Evolutionary conservation across 129 eudicot species (phyloP).

Genomic region (Dittrichia graveolens): DNA sequence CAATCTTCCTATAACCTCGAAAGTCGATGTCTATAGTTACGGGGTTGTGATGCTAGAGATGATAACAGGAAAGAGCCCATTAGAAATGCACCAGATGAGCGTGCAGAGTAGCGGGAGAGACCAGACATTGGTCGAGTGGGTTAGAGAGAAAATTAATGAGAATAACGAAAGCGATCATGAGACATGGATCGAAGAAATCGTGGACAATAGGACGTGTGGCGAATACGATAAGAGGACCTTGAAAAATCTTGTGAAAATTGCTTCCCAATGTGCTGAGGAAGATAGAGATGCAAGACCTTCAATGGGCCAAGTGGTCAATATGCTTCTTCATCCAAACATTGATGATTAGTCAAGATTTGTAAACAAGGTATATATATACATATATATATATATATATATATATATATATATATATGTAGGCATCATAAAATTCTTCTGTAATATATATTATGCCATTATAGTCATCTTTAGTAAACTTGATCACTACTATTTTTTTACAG

Average conservation of each 20-base stretch:
- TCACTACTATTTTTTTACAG: no score
- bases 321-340: conserved; percentile 30
- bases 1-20: conserved; percentile 48
- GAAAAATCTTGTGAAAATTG: conserved; percentile 35
- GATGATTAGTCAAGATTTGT: conserved; percentile 16
- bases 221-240: conserved; percentile 21
- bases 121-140: conserved; percentile 39
- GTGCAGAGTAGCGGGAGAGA: conserved; percentile 18
- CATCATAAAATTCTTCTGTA: background rate
- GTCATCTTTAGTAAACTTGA: background rate
- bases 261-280: conserved; percentile 53
- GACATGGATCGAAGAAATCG: conserved; percentile 30
- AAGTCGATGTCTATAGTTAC: conserved; percentile 59
- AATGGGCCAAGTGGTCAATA: conserved; percentile 48
- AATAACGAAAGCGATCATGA: background rate
- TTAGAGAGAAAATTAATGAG: conserved; percentile 27
- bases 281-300: conserved; percentile 50
- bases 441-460: background rate
- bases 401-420: background rate
- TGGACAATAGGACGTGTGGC: conserved; percentile 31
- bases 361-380: background rate
- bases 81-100: background rate
- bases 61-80: conserved; percentile 48
- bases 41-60: conserved; percentile 52
- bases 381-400: no score